Base-by-base conservation (phyloP, 805 yeast genomes). In the Kurtzmaniella fragi region DNA sequence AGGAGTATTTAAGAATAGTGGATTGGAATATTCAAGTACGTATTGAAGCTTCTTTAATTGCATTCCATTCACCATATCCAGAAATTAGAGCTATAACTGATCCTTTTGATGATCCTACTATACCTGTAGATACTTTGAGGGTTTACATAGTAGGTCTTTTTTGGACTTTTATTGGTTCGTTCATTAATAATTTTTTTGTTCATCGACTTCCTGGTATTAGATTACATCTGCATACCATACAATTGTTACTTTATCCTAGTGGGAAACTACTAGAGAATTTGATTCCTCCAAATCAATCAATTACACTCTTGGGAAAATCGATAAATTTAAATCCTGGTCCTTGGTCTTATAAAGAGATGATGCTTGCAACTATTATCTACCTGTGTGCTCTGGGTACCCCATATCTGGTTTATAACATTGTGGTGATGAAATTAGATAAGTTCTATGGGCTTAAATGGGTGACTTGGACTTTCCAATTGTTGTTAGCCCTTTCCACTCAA, bases 401-500 rank as follows among this genome's bases (percentile, higher is more conserved):
- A 2, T 68, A 68, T 42, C 63, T 63, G 46, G 54, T 67, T 1
- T 65, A 64, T 44, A 67, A 67, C 43, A 67, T 68, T 2, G 57
- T 65, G 40, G 73, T 68, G 16, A 65, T 67, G 73, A 67, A 67
- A 39, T 45, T 67, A 23, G 72, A 66, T 31, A 52, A 54, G 32
- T 68, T 68, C 42, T 68, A 68, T 45, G 70, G 69, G 3, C 52
- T 67, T 32, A 57, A 62, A 33, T 68, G 74, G 74, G 71, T 64
- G 27, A 45, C 60, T 12, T 69, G 74, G 55, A 74, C 78, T 1
- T 82, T 71, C 55, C 81, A 78, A 56, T 46, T 79, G 11, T 47
- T 78, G 28, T 62, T 81, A 27, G 59, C 75, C 1, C 45, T 79
- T 3, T 69, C 82, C 2, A 69, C 84, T 2, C 82, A 80, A 52